These are phyloP conservation scores for Metschnikowia picachoensis DNA, from an alignment of 805 yeast genomes.

Conservation along the genomic window DNA sequence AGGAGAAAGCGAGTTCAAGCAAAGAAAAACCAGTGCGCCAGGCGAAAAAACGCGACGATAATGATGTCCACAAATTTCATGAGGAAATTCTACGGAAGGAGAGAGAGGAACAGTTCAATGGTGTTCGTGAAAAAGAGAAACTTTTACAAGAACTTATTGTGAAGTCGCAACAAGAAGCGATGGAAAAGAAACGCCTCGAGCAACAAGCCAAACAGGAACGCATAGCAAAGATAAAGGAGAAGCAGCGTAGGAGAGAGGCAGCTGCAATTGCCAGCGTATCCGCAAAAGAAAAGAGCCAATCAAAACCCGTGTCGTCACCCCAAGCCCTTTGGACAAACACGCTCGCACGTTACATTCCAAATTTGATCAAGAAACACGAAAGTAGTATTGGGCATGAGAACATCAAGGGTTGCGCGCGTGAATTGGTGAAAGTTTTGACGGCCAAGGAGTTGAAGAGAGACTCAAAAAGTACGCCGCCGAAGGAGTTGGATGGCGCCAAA, in stretches of 20 bases:
- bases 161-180: conserved; percentile 29
- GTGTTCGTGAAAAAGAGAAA: conserved; percentile 33
- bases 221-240: conserved; percentile 21
- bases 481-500: conserved; percentile 60
- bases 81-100: conserved; percentile 32
- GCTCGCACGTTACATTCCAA: conserved; percentile 78
- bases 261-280: conserved; percentile 8
- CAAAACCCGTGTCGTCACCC: conserved; percentile 5
- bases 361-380: conserved; percentile 64
- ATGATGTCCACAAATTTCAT: conserved; percentile 27
- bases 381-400: conserved; percentile 66
- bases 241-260: conserved; percentile 13
- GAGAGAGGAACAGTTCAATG: conserved; percentile 31
- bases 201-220: conserved; percentile 21
- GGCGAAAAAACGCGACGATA: conserved; percentile 14
- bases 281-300: conserved; percentile 1
- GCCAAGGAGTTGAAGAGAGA: conserved; percentile 62
- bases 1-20: conserved; percentile 2
- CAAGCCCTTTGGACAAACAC: conserved; percentile 40
- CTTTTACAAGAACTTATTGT: conserved; percentile 34
- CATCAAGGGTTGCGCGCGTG: conserved; percentile 74
- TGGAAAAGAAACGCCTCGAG: conserved; percentile 27
- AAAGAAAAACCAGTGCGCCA: conserved; percentile 4
- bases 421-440: conserved; percentile 63
- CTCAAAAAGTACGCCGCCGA: conserved; percentile 43